These are phyloP conservation scores for Diversispora eburnea DNA, from an alignment of 192 early-diverging fungal genomes.

Conservation along the genomic window DNA sequence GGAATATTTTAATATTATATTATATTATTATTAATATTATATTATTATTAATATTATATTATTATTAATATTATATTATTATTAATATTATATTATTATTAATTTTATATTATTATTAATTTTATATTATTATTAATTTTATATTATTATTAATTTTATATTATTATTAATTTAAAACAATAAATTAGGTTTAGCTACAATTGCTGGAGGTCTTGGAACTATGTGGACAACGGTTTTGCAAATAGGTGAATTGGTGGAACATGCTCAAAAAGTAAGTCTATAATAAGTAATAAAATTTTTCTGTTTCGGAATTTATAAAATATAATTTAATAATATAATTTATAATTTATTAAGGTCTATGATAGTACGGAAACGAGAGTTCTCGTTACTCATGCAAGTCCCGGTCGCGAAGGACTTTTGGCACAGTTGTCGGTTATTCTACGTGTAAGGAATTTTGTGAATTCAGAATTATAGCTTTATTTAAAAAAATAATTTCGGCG, in stretches of 20 bases:
- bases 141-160: no score
- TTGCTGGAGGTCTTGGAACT: constrained; percentile 57
- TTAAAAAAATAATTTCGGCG: neutral
- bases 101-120: no score
- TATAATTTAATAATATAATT: neutral
- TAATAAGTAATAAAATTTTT: neutral
- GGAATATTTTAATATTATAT: no score
- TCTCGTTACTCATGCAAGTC: constrained; percentile 55
- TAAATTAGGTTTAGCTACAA: constrained; percentile 47
- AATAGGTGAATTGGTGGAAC: constrained; percentile 60
- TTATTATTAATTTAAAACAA: no score
- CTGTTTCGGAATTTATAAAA: neutral
- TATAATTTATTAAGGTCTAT: constrained; percentile 39
- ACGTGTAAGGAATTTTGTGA: constrained; percentile 37
- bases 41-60: no score
- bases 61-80: no score
- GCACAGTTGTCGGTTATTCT: constrained; percentile 52
- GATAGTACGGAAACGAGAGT: constrained; percentile 55
- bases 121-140: no score
- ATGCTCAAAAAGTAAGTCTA: constrained; percentile 40
- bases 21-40: no score
- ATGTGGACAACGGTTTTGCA: constrained; percentile 65
- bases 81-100: no score
- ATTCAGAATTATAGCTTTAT: neutral
- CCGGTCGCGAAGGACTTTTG: constrained; percentile 55